Percentiles rank a stretch among this genome's conserved stretches.
Conservation (phyloP, 495 filamentous ascomycete genomes). For the Chaetomidium leptoderma region DNA sequence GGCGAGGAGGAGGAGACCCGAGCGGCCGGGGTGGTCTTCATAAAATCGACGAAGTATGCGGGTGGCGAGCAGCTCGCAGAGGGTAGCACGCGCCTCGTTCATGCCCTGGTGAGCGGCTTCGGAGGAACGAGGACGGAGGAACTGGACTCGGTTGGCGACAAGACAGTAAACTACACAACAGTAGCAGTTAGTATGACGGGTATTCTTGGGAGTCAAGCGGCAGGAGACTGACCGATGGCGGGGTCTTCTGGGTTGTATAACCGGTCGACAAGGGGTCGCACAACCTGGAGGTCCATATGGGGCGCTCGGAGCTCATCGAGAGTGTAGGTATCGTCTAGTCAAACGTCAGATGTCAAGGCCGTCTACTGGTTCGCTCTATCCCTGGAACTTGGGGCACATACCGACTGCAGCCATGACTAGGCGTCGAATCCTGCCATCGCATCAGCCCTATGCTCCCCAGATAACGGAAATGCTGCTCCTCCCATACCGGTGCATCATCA, state of each 20-base stretch:
- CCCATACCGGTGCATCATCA: slow-evolving; percentile 44
- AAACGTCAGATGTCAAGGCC: not conserved
- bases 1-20: slow-evolving; percentile 54
- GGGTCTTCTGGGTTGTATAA: slow-evolving; percentile 55
- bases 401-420: slow-evolving; percentile 31
- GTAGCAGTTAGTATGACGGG: not conserved
- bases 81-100: slow-evolving; percentile 53
- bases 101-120: slow-evolving; percentile 57
- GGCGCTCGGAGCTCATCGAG: slow-evolving; percentile 55
- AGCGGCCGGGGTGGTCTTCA: slow-evolving; percentile 52
- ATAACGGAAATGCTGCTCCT: slow-evolving; percentile 5
- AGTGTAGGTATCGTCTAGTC: slow-evolving; percentile 56
- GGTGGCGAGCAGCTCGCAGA: slow-evolving; percentile 58
- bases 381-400: not conserved
- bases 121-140: slow-evolving; percentile 53
- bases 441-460: slow-evolving; percentile 35
- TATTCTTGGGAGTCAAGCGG: not conserved
- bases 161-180: slow-evolving; percentile 53
- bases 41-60: slow-evolving; percentile 57
- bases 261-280: slow-evolving; percentile 57
- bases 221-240: slow-evolving; percentile 43
- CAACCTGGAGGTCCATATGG: slow-evolving; percentile 53
- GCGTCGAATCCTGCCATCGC: slow-evolving; percentile 27
- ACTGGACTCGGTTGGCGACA: slow-evolving; percentile 60
- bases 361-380: not conserved